phyloP scores from a whole-genome alignment of 768 basidiomycete species.

The Suillus discolor region DNA sequence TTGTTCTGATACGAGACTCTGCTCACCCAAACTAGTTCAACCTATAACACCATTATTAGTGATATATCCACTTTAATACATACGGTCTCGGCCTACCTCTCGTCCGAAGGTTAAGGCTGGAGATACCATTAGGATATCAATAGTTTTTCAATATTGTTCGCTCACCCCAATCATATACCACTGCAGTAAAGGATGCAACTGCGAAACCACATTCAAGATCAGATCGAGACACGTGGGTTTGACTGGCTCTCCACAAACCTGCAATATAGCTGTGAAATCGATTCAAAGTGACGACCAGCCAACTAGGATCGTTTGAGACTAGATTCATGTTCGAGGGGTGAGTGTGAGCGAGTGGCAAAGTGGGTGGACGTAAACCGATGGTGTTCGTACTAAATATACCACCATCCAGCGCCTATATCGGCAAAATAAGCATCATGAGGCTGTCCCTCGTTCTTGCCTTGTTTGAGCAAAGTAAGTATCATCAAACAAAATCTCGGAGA shows the following conservation, averaged over 20 bases:
- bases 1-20: background rate
- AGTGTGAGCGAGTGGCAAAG: background rate
- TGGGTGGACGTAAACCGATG: background rate
- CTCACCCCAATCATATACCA: constrained; percentile 5
- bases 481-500: background rate
- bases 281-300: background rate
- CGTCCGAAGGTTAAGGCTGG: background rate
- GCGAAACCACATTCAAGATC: background rate
- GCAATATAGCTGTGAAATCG: background rate
- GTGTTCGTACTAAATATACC: background rate
- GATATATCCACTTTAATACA: background rate
- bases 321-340: background rate
- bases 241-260: background rate
- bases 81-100: background rate
- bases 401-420: background rate
- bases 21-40: background rate
- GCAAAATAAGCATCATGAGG: background rate
- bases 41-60: background rate
- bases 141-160: background rate
- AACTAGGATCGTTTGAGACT: background rate
- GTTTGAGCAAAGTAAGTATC: background rate
- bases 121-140: background rate
- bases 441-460: background rate
- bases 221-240: background rate
- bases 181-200: background rate